Conservation (phyloP, 495 filamentous ascomycete species). For the Penicillium turbatum region DNA sequence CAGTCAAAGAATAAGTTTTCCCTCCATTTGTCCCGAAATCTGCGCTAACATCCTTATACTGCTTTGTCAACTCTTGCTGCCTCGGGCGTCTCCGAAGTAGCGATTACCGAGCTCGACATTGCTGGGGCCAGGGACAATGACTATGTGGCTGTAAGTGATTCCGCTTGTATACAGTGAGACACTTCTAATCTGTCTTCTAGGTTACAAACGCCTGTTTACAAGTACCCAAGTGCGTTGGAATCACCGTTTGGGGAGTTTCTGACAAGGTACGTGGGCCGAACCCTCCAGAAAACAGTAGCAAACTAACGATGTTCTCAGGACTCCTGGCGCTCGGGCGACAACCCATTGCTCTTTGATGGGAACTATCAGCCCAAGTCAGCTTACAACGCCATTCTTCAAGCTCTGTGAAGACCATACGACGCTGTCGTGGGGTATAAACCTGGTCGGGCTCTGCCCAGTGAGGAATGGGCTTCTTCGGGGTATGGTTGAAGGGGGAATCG, state of each 20-base stretch:
- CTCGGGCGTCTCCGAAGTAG: constrained; percentile 41
- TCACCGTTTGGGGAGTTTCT: constrained; percentile 73
- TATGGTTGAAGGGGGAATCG: too few relatives aligned
- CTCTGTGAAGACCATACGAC: too few relatives aligned
- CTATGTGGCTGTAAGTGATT: constrained; percentile 47
- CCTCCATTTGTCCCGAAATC: neutral
- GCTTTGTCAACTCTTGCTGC: constrained; percentile 52
- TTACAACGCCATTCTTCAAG: too few relatives aligned
- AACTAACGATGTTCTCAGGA: too few relatives aligned
- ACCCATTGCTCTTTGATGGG: too few relatives aligned
- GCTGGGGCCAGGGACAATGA: constrained; percentile 52
- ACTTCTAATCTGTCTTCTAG: constrained; percentile 5
- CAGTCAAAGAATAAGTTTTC: constrained; percentile 23
- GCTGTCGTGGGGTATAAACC: too few relatives aligned
- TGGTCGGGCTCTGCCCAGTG: too few relatives aligned
- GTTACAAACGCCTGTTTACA: constrained; percentile 61
- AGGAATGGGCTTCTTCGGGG: too few relatives aligned
- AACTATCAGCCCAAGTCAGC: too few relatives aligned
- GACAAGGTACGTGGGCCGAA: constrained; percentile 44
- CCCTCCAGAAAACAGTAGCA: too few relatives aligned
- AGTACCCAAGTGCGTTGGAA: constrained; percentile 63
- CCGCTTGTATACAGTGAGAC: too few relatives aligned
- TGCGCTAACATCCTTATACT: constrained; percentile 24
- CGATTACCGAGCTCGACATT: constrained; percentile 66
- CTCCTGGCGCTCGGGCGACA: too few relatives aligned